Conservation (phyloP, 257 asterid species). For the Forsythia suspensa region DNA sequence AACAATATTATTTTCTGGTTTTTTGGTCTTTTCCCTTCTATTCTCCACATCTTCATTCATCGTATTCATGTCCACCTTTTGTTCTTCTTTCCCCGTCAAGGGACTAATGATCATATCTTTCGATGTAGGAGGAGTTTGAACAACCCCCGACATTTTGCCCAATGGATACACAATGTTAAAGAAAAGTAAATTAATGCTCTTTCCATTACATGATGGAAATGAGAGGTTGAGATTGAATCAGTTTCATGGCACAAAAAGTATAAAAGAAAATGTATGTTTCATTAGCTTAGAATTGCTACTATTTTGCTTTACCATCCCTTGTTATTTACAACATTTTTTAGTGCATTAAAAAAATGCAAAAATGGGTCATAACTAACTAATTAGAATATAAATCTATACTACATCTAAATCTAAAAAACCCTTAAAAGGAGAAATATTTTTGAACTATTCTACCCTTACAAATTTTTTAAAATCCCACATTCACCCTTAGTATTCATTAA, state of each 20-base stretch:
- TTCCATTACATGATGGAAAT: constrained; percentile 10
- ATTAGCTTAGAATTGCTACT: too few relatives aligned
- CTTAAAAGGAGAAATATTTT: too few relatives aligned
- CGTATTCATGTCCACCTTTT: not conserved
- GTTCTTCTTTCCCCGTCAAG: constrained; percentile 10
- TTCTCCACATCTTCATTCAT: constrained; percentile 5
- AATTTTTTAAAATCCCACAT: too few relatives aligned
- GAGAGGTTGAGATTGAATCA: constrained; percentile 1
- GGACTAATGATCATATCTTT: constrained; percentile 8
- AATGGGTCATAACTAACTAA: too few relatives aligned
- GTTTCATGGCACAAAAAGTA: constrained; percentile 8
- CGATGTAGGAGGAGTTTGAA: constrained; percentile 21
- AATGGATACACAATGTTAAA: not conserved
- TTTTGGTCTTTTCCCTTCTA: not conserved
- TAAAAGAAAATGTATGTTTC: constrained; percentile 1
- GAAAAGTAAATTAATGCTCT: not conserved
- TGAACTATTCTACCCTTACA: too few relatives aligned
- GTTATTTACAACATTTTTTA: too few relatives aligned
- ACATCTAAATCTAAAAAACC: too few relatives aligned
- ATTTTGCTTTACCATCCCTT: too few relatives aligned
- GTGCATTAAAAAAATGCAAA: too few relatives aligned
- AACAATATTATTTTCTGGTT: not conserved
- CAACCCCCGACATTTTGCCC: constrained; percentile 23
- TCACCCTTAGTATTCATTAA: too few relatives aligned
- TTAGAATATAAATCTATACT: too few relatives aligned